phyloP scores from a whole-genome alignment of 1,284 basidiomycete species.

The Moniliella sp. region DNA sequence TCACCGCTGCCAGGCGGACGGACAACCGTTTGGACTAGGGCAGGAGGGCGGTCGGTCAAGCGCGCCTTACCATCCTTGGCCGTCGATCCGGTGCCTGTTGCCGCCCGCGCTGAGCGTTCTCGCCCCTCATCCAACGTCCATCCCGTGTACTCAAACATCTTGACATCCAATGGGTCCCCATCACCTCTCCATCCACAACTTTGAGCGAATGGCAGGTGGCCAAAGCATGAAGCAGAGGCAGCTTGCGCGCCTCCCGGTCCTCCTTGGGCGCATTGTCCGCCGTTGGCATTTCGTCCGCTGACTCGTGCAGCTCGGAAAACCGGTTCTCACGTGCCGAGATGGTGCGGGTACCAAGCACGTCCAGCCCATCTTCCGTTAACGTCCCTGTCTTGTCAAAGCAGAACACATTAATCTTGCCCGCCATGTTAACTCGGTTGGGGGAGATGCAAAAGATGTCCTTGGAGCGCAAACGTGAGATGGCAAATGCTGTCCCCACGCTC shows the following conservation, averaged over 20 bases:
- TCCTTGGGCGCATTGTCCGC: slow-evolving; percentile 1
- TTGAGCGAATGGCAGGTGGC: slow-evolving; percentile 9
- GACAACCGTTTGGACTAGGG: not conserved
- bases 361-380: slow-evolving; percentile 8
- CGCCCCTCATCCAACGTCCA: slow-evolving; percentile 6
- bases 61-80: slow-evolving; percentile 2
- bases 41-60: not conserved
- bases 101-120: too few relatives aligned
- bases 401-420: slow-evolving; percentile 7
- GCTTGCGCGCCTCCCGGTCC: too few relatives aligned
- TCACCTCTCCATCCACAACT: slow-evolving; percentile 6
- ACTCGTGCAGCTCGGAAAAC: not conserved
- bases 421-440: slow-evolving; percentile 12
- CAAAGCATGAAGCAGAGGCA: too few relatives aligned
- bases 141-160: slow-evolving; percentile 9
- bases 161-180: slow-evolving; percentile 13
- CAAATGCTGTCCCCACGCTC: slow-evolving; percentile 7
- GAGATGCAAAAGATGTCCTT: slow-evolving; percentile 7
- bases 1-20: too few relatives aligned
- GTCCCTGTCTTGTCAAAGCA: slow-evolving; percentile 15
- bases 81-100: slow-evolving; percentile 5
- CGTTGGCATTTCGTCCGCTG: not conserved
- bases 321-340: slow-evolving; percentile 2
- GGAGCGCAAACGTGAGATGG: slow-evolving; percentile 5
- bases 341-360: slow-evolving; percentile 6